phyloP scores from a whole-genome alignment of 2,329 filamentous ascomycete genomes.

The Verticillium nonalfalfae region DNA sequence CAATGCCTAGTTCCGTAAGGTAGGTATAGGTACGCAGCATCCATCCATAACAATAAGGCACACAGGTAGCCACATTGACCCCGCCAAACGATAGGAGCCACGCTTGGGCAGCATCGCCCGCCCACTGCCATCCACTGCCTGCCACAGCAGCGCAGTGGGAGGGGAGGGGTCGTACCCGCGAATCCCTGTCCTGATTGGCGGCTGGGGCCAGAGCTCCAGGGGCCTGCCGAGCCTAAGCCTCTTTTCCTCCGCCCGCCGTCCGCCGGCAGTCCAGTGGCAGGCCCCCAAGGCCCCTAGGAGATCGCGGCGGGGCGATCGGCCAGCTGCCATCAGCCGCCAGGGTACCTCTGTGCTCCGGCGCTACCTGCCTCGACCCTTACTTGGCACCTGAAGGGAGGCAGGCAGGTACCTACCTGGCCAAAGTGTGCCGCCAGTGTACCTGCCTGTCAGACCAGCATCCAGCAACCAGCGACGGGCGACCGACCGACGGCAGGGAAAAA shows the following conservation, averaged over 20 bases:
- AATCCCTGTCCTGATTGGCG: background rate
- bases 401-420: background rate
- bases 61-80: no score
- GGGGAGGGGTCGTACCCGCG: background rate
- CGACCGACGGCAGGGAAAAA: background rate
- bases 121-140: background rate
- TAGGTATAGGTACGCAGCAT: no score
- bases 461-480: no score
- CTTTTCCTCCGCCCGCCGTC: background rate
- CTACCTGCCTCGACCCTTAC: no score
- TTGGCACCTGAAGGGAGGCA: no score
- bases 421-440: no score
- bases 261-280: background rate
- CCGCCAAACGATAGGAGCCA: background rate
- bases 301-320: background rate
- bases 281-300: background rate
- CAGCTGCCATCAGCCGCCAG: background rate
- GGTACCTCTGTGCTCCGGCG: background rate
- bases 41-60: background rate
- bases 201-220: background rate
- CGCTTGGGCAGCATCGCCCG: background rate
- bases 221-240: slow-evolving; percentile 1
- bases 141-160: background rate
- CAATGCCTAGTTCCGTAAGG: no score
- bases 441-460: no score